phyloP scores from a whole-genome alignment of 192 early-diverging fungal genomes.

The Dissophora globulifera region DNA sequence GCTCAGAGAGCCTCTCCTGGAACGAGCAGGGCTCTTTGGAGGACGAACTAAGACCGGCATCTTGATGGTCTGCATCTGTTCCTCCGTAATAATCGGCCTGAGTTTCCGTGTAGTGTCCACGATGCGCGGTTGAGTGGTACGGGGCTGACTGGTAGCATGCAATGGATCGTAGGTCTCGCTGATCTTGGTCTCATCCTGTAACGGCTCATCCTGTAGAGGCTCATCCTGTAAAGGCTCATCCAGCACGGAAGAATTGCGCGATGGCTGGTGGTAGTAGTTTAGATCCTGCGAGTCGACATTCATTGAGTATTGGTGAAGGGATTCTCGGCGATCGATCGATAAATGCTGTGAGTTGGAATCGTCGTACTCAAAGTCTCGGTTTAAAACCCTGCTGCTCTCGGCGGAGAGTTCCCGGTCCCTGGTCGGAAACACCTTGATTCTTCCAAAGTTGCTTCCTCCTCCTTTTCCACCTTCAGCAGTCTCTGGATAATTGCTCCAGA shows the following conservation, averaged over 20 bases:
- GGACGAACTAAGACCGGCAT: too few relatives aligned
- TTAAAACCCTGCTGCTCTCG: constrained; percentile 37
- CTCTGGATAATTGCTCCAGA: too few relatives aligned
- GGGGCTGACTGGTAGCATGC: not conserved
- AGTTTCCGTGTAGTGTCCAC: not conserved
- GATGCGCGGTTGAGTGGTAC: too few relatives aligned
- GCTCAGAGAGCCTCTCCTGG: too few relatives aligned
- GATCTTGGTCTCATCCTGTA: not conserved
- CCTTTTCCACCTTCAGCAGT: too few relatives aligned
- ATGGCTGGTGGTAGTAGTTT: not conserved
- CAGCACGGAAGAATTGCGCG: not conserved
- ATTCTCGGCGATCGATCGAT: constrained; percentile 19
- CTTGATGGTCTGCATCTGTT: not conserved
- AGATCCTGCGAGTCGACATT: too few relatives aligned
- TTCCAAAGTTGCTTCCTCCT: not conserved
- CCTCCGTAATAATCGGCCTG: not conserved
- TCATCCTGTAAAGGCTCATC: too few relatives aligned
- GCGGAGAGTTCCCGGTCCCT: constrained; percentile 19
- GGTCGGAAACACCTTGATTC: constrained; percentile 20
- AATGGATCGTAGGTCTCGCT: not conserved
- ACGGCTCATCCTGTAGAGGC: too few relatives aligned
- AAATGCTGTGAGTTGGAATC: not conserved
- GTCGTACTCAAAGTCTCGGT: constrained; percentile 26
- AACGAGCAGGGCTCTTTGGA: too few relatives aligned
- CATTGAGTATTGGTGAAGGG: constrained; percentile 16